Percentiles rank a stretch among this genome's conserved stretches.
Evolutionary conservation across 345 rosid species (phyloP).

Genomic region (Aethionema arabicum): DNA sequence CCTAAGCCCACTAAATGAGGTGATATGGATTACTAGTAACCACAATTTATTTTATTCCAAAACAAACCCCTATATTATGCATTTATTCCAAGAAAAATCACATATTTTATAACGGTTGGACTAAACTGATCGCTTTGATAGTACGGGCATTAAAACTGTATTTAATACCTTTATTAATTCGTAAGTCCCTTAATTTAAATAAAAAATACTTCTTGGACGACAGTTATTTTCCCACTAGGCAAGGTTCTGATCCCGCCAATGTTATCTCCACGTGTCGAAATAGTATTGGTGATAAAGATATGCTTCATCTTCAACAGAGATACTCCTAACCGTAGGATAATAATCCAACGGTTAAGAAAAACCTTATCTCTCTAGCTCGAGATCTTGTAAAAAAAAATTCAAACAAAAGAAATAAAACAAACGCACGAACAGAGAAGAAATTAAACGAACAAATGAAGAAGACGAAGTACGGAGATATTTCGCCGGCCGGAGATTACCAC

Average conservation of each 20-base stretch:
- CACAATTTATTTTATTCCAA: no score
- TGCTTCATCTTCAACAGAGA: conserved; percentile 11
- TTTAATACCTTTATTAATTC: not conserved
- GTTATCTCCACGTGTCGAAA: conserved; percentile 43
- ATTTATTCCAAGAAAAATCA: no score
- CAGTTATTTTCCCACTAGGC: conserved; percentile 15
- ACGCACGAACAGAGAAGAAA: not conserved
- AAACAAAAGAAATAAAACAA: not conserved
- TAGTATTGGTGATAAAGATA: conserved; percentile 31
- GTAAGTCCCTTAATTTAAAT: not conserved
- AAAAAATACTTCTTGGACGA: not conserved
- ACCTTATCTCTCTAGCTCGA: conserved; percentile 30
- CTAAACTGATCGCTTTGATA: no score
- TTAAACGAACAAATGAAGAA: conserved; percentile 2
- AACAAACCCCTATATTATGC: no score
- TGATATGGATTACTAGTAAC: no score
- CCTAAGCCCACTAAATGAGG: no score
- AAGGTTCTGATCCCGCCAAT: conserved; percentile 37
- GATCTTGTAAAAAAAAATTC: conserved; percentile 15
- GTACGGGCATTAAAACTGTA: no score
- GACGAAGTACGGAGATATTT: conserved; percentile 10
- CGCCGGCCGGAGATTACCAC: conserved; percentile 18
- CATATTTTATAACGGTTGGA: no score
- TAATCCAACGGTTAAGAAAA: conserved; percentile 26
- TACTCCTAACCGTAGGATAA: conserved; percentile 20